Percentiles rank a stretch among this genome's conserved stretches.
Evolutionary conservation across 2,329 filamentous ascomycete genomes (phyloP).

Genomic region (Coniochaeta sp.): DNA sequence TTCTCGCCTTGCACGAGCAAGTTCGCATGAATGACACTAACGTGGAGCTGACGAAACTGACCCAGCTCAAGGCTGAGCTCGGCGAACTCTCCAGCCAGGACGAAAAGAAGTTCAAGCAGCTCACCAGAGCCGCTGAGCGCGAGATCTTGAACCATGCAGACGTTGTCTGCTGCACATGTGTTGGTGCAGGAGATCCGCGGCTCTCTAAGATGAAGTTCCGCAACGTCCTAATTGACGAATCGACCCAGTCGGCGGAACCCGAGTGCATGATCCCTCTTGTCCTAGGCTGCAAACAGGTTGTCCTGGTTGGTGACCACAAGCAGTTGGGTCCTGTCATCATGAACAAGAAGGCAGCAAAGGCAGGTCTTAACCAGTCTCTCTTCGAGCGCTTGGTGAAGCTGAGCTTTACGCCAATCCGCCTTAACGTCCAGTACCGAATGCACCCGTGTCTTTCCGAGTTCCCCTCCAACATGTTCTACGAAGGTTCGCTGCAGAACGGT

Average conservation of each 20-base stretch:
- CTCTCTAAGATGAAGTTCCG: conserved; percentile 97
- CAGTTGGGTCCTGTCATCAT: conserved; percentile 98
- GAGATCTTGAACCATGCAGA: conserved; percentile 94
- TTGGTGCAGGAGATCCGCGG: conserved; percentile 91
- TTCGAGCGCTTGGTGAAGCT: conserved; percentile 94
- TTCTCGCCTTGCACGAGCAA: conserved; percentile 91
- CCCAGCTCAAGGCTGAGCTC: conserved; percentile 83
- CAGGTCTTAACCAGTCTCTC: conserved; percentile 93
- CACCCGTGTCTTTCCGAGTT: conserved; percentile 96
- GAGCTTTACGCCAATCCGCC: conserved; percentile 80
- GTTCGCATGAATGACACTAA: conserved; percentile 97
- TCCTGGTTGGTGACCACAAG: conserved; percentile 97
- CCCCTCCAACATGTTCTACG: conserved; percentile 99
- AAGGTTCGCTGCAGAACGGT: conserved; percentile 93
- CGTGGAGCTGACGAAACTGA: conserved; percentile 83
- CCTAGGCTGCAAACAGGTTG: conserved; percentile 95
- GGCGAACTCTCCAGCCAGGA: conserved; percentile 92
- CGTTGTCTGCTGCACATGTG: conserved; percentile 97
- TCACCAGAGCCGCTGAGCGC: conserved; percentile 87
- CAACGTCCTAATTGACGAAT: conserved; percentile 96
- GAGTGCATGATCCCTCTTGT: conserved; percentile 99
- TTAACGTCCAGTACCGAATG: conserved; percentile 99
- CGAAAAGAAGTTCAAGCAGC: conserved; percentile 96
- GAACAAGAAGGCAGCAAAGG: conserved; percentile 99
- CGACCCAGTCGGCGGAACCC: conserved; percentile 93